Evolutionary conservation across 2,329 filamentous ascomycete genomes (phyloP), one percentile per base, ranked within the genome.

Genomic region (Aspergillus tamarii): DNA sequence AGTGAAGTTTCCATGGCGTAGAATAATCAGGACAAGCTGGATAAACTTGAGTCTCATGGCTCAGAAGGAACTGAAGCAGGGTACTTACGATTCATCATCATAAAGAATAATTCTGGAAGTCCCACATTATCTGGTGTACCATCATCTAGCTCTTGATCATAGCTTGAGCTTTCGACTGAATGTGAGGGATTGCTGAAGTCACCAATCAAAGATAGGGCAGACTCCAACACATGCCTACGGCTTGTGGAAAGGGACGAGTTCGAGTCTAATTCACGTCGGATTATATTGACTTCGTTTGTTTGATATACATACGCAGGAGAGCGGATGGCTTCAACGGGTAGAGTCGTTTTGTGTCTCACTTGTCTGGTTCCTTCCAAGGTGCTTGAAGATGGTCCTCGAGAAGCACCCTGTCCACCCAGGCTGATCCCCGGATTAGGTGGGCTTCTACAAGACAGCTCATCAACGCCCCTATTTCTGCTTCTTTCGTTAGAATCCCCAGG

Each of bases 191-290:
- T 45, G 41, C 45, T 57, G 21, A 57, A 57, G 21, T 57, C 26
- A 19, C 55, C 21, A 32, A 57, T 57, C 19, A 57, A 46, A 9
- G 55, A 57, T 23, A 57, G 30, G 6, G 55, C 55, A 14, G 55
- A 57, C 34, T 57, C 55, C 9, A 57, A 19, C 23, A 57, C 55
- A 19, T 32, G 55, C 55, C 55, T 46, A 21, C 55, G 55, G 14
- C 55, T 36, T 21, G 28, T 45, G 2, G 55, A 57, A 21, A 57
- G 55, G 12, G 55, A 57, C 10, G 39, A 21, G 16, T 46, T 57
- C 8, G 19, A 46, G 21, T 57, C 55, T 34, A 57, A 19, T 57
- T 57, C 55, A 16, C 55, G 32, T 16, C 39, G 55, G 10, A 57
- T 57, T n/a, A 57, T 57, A 28, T 28, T 57, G 23, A 50, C 26